These are phyloP conservation scores for Comarum palustre DNA, from an alignment of 306 rosid genomes.

Conservation along the genomic window DNA sequence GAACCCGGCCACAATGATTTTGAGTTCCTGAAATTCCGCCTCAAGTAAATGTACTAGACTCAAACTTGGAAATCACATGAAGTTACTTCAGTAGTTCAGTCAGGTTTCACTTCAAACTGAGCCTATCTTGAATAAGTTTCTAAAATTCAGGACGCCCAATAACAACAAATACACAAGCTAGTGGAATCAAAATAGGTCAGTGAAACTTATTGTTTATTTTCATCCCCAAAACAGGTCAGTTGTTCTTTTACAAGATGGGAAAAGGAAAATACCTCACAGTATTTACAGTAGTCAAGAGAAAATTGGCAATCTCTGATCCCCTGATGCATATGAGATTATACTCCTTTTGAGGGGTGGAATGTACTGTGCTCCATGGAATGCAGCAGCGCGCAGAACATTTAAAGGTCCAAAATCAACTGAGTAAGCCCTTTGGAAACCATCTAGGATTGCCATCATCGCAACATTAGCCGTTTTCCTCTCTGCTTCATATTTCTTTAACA, in stretches of 20 bases:
- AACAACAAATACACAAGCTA: background rate
- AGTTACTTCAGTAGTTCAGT: background rate
- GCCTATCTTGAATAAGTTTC: background rate
- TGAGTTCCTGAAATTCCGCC: background rate
- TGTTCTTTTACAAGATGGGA: background rate
- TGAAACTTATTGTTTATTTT: background rate
- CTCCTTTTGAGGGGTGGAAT: conserved; percentile 75
- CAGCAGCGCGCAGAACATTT: conserved; percentile 70
- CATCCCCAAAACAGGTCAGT: background rate
- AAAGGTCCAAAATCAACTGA: conserved; percentile 85
- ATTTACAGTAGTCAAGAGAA: conserved; percentile 42
- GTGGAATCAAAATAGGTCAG: background rate
- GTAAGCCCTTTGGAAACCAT: conserved; percentile 82
- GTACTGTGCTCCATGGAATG: conserved; percentile 60
- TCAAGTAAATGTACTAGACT: background rate
- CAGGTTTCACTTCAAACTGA: background rate
- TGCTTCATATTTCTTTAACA: conserved; percentile 73
- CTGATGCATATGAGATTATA: conserved; percentile 88
- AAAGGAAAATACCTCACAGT: background rate
- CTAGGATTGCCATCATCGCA: conserved; percentile 83
- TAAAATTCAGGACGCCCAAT: background rate
- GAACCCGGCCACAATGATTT: background rate
- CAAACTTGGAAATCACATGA: background rate
- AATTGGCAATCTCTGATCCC: conserved; percentile 65
- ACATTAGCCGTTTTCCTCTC: conserved; percentile 69